A percentile compares a stretch with the other conserved stretches of the same genome.
Evolutionary conservation across 805 yeast species (phyloP).

Genomic region (Candida easanensis): DNA sequence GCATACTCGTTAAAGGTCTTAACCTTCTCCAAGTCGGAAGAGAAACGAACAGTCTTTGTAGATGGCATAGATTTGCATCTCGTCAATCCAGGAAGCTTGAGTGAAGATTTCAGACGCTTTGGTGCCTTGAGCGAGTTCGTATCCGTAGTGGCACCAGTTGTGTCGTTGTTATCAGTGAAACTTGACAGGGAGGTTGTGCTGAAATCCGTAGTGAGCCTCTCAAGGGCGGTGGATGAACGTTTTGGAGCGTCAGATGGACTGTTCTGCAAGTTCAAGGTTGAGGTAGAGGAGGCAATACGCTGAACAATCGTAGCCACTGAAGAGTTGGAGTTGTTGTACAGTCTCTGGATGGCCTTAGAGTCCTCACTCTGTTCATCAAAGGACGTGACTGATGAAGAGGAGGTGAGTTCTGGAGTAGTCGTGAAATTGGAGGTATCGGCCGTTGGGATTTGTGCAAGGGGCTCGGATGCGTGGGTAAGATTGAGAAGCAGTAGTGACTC

Average conservation of each 20-base stretch:
- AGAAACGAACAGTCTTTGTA: constrained; percentile 60
- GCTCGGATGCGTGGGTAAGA: constrained; percentile 6
- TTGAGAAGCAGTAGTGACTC: constrained; percentile 13
- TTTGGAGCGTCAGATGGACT: not conserved
- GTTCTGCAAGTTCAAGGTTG: constrained; percentile 19
- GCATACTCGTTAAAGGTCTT: constrained; percentile 62
- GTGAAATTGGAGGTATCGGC: constrained; percentile 15
- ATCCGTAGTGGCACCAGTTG: constrained; percentile 11
- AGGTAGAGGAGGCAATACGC: constrained; percentile 22
- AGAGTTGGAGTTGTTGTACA: constrained; percentile 21
- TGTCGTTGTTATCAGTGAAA: constrained; percentile 12
- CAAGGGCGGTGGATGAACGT: not conserved
- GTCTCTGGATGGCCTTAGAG: constrained; percentile 12
- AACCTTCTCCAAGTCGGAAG: constrained; percentile 55
- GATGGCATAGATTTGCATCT: constrained; percentile 49
- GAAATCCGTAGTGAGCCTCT: constrained; percentile 7
- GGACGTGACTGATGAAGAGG: constrained; percentile 22
- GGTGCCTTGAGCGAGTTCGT: constrained; percentile 11
- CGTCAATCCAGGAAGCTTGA: constrained; percentile 42
- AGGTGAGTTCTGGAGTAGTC: constrained; percentile 17
- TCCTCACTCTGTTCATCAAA: constrained; percentile 22
- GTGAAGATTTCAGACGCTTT: constrained; percentile 35
- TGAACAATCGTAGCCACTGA: constrained; percentile 27
- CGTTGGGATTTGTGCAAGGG: constrained; percentile 2
- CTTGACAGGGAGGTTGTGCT: constrained; percentile 16